Base-by-base conservation (phyloP, 306 rosid species). In the Senna siamea region DNA sequence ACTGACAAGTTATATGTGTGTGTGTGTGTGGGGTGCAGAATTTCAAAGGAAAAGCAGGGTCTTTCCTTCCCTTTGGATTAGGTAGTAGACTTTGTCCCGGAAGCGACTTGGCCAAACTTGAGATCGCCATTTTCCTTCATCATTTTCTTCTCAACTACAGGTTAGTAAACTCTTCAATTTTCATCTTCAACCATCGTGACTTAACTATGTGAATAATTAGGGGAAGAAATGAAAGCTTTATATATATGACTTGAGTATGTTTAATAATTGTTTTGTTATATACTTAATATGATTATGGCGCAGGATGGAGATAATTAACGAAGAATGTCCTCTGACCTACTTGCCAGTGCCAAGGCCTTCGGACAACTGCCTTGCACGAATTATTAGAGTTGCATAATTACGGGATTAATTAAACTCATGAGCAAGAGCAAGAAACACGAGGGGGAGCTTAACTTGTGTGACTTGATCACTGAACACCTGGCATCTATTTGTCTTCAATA, bases 71-170 rank as follows among this genome's bases (percentile, higher is more conserved):
- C 0, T 87, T 89, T 74, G 94, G 91, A 76, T 77, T 72, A 54
- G 94, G 94, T 66, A 85, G 86, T 44, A 83, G 89, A 50, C 32
- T 80, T 2, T 89, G 91, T 66, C 94, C 94, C 0, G 91, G 91
- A 61, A 73, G 82, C 9, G 89, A 89, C 43, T 71, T 89, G 23
- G 84, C 91, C 72, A 89, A 87, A 72, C 82, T 85, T 53, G 85
- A 87, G 64, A 84, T 85, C 46, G 15, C 79, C 63, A 86, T 89
- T 80, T 86, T 82, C 70, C 89, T 89, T 37, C 94, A 87, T 74
- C 85, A 89, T 79, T 86, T 87, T 73, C 83, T 89, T 70, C 87
- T 82, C 40, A 67, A 77, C 53, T 89, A 85, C 84, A 87, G 79
- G 91, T 86, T 62, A 51, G 12, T 7, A 48, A 48, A 48, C 20